A percentile compares a stretch with the other conserved stretches of the same genome.
Evolutionary conservation across 1,284 basidiomycete genomes (phyloP).

Genomic region (Irpex lacteus): DNA sequence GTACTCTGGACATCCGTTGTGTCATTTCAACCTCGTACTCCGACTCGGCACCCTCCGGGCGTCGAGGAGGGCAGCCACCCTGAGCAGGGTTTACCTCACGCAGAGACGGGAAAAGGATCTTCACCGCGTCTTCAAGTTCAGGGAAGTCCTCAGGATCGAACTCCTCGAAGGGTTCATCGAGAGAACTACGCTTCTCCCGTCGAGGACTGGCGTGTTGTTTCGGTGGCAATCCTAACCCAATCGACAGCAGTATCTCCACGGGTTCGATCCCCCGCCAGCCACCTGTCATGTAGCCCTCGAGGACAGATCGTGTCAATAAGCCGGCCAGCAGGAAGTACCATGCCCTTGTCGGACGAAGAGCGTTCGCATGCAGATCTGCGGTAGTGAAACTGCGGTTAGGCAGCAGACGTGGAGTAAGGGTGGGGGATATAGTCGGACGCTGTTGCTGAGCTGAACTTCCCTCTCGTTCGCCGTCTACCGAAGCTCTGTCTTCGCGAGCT

Average conservation of each 20-base stretch:
- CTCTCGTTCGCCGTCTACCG: constrained; percentile 32
- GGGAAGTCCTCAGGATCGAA: constrained; percentile 80
- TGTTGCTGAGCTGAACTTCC: constrained; percentile 8
- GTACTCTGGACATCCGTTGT: constrained; percentile 61
- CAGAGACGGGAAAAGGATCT: constrained; percentile 66
- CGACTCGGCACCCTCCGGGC: constrained; percentile 48
- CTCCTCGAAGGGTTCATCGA: constrained; percentile 46
- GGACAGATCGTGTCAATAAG: constrained; percentile 70
- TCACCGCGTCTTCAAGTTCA: constrained; percentile 57
- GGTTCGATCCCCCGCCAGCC: constrained; percentile 73
- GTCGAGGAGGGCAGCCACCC: constrained; percentile 21
- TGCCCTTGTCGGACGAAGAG: constrained; percentile 60
- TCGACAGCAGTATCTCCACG: constrained; percentile 68
- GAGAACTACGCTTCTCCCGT: constrained; percentile 40
- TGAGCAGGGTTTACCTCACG: constrained; percentile 27
- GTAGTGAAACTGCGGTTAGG: constrained; percentile 22
- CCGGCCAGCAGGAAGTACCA: constrained; percentile 81
- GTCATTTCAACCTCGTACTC: constrained; percentile 70
- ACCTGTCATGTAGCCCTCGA: constrained; percentile 79
- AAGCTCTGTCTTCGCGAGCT: constrained; percentile 33
- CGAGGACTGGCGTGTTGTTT: constrained; percentile 12
- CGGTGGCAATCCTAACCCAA: constrained; percentile 58
- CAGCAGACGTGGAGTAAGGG: constrained; percentile 21
- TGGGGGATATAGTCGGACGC: constrained; percentile 21
- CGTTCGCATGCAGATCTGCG: constrained; percentile 40